Base-by-base conservation (phyloP, 1,284 basidiomycete species). In the Cryptococcus sp. region DNA sequence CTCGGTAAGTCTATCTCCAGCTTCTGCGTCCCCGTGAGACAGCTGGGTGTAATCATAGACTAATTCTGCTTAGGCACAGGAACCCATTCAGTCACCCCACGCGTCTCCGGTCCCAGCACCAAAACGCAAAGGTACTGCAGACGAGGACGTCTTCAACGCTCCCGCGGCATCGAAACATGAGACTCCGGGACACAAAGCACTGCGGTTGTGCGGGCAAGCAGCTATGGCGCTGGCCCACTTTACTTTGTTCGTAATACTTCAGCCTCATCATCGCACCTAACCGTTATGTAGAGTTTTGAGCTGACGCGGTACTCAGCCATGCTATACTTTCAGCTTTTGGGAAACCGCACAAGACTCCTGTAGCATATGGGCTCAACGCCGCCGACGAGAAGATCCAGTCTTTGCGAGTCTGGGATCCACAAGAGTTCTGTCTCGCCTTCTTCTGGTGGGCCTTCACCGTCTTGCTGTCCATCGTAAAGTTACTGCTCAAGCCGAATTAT, bases 391-490 rank as follows among this genome's bases (percentile, higher is more conserved):
- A 64, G 48, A 76, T 79, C 43, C 76, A 79, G 54, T 61, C 63
- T 4, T 56, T 79, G 16, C 63, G 64, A 15, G 72, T 79, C 17
- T 79, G 78, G 78, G 77, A 79, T 59, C 77, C 78, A 8, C 73
- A 72, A 41, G 72, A 74, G 27, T 79, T 78, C 63, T 73, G 70
- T 55, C 67, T 78, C 22, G 70, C 73, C 10, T 78, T 79, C 55
- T 79, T 79, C 67, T 76, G 73, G 75, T 77, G 25, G 46, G 72
- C 65, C 45, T 5, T 30, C n/a, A 8, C 47, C n/a, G n/a, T n/a
- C n/a, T n/a, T 50, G n/a, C 25, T 40, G 6, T 17, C 3, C 20
- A 20, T 27, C 30, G 16, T 42, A 23, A 20, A 40, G 5, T 6
- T 5, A 22, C 17, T 15, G 23, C 47, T 57, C 15, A 57, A 48